These are phyloP conservation scores for Ascochyta lentis DNA, from an alignment of 2,329 filamentous ascomycete genomes.

Conservation along the genomic window DNA sequence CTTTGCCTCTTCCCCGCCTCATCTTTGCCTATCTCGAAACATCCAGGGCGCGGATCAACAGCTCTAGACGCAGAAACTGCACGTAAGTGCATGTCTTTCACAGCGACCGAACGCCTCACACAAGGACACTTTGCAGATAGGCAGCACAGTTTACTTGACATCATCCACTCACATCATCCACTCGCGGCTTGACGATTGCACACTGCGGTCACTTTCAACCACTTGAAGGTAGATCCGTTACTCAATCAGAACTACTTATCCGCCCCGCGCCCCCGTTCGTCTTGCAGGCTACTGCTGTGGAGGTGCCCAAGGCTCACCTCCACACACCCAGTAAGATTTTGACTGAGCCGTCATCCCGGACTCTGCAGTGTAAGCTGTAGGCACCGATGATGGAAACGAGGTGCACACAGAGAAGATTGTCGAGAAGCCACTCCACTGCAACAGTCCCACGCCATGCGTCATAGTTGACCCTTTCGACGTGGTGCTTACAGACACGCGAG, in stretches of 20 bases:
- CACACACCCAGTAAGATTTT: neutral
- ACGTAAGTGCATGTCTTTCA: constrained; percentile 1
- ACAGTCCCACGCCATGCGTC: neutral
- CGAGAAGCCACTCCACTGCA: neutral
- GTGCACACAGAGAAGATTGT: neutral
- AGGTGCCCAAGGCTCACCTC: constrained; percentile 4
- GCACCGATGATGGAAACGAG: neutral
- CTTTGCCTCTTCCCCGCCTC: constrained; percentile 10
- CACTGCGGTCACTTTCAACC: constrained; percentile 10
- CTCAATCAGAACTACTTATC: constrained; percentile 27
- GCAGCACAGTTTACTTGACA: constrained; percentile 26
- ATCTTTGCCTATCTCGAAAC: constrained; percentile 1
- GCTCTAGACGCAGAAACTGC: constrained; percentile 3
- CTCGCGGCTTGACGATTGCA: constrained; percentile 29
- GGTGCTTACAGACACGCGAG: neutral
- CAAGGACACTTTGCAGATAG: constrained; percentile 22
- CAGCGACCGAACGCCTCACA: constrained; percentile 7
- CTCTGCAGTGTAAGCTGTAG: constrained; percentile 6
- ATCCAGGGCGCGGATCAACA: neutral
- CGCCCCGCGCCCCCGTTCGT: constrained; percentile 16
- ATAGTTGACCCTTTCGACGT: neutral
- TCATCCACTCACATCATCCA: constrained; percentile 9
- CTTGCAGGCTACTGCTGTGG: constrained; percentile 3
- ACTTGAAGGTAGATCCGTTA: constrained; percentile 20
- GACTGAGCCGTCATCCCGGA: neutral